Evolutionary conservation across 345 rosid genomes (phyloP).

Genomic region (Eucalyptus sp.): DNA sequence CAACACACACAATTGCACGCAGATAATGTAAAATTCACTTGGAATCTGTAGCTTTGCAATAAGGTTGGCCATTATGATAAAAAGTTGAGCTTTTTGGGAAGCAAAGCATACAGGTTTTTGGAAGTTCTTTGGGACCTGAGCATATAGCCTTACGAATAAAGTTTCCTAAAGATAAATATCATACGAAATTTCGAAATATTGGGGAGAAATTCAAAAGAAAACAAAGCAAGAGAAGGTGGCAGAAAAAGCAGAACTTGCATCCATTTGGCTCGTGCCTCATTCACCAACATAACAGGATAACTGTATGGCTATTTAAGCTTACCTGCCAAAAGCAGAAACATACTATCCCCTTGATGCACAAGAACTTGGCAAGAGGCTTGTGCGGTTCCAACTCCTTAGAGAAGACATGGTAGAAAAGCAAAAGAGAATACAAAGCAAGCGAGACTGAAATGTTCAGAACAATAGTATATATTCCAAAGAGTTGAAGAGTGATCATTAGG

Average conservation of each 20-base stretch:
- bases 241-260: background rate
- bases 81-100: background rate
- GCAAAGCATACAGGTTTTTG: background rate
- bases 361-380: slow-evolving; percentile 87
- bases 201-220: background rate
- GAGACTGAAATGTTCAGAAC: slow-evolving; percentile 83
- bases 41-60: background rate
- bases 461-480: slow-evolving; percentile 52
- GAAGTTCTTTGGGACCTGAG: background rate
- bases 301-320: background rate
- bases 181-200: background rate
- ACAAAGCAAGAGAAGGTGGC: background rate
- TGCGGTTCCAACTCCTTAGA: slow-evolving; percentile 90
- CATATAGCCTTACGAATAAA: background rate
- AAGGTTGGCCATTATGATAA: background rate
- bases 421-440: slow-evolving; percentile 74
- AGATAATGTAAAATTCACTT: background rate
- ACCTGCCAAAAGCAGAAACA: slow-evolving; percentile 99
- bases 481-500: slow-evolving; percentile 65
- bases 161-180: background rate
- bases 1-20: background rate
- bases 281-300: background rate
- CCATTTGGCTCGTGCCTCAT: background rate
- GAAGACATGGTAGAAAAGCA: slow-evolving; percentile 83
- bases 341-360: slow-evolving; percentile 96